Conservation (phyloP, 2,329 filamentous ascomycete genomes). For the Fusarium sp. region DNA sequence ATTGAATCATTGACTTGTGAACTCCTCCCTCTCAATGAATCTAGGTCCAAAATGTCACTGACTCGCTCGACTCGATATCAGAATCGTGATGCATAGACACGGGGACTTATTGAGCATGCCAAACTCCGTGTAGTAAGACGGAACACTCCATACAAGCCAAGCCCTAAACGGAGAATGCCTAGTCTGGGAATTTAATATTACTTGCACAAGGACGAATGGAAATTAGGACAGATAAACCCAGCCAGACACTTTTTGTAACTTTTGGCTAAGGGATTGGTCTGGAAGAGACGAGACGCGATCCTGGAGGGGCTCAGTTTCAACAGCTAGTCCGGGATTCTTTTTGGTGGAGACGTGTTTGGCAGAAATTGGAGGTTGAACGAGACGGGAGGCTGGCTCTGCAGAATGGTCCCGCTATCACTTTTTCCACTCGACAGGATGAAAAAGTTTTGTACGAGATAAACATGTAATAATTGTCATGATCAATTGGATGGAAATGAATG, state of each 20-base stretch:
- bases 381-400: conserved; percentile 26
- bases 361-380: conserved; percentile 27
- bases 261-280: conserved; percentile 30
- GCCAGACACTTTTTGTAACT: conserved; percentile 15
- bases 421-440: neutral
- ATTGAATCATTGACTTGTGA: neutral
- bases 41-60: neutral
- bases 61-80: neutral
- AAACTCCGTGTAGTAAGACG: neutral
- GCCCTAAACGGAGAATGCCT: neutral
- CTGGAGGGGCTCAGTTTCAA: conserved; percentile 11
- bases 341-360: conserved; percentile 40
- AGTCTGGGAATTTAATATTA: conserved; percentile 1
- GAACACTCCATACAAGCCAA: conserved; percentile 7
- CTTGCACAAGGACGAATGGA: conserved; percentile 14
- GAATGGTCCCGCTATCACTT: conserved; percentile 10
- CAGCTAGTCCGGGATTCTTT: neutral
- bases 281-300: conserved; percentile 29
- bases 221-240: conserved; percentile 2
- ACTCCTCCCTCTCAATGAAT: fast-evolving
- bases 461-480: neutral
- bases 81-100: neutral
- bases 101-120: neutral
- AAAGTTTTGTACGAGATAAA: neutral
- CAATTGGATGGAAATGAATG: neutral